These are phyloP conservation scores for Uromyces viciae-fabae DNA, from an alignment of 1,284 basidiomycete species.

Conservation along the genomic window DNA sequence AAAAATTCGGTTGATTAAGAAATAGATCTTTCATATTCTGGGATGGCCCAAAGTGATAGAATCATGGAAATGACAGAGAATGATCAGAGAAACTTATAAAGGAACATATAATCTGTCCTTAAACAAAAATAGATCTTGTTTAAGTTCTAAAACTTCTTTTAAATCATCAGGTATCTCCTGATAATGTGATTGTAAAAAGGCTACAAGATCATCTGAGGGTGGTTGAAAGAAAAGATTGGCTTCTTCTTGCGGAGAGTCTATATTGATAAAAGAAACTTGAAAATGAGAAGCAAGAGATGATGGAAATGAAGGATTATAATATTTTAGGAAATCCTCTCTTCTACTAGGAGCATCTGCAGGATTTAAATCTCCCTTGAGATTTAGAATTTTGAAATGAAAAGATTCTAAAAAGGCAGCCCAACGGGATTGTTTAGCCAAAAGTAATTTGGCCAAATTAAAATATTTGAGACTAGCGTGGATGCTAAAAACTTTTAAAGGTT, in stretches of 20 bases:
- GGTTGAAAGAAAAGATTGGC: too few relatives aligned
- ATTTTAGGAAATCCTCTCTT: background rate
- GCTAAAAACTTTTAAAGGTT: background rate
- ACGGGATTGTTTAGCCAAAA: background rate
- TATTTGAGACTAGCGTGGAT: constrained; percentile 18
- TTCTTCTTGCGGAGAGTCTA: too few relatives aligned
- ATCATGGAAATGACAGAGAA: background rate
- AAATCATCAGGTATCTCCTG: too few relatives aligned
- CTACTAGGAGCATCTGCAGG: background rate
- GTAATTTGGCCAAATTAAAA: background rate
- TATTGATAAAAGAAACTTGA: too few relatives aligned
- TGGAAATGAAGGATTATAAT: too few relatives aligned
- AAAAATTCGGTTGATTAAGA: background rate
- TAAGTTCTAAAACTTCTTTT: too few relatives aligned
- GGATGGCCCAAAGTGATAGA: background rate
- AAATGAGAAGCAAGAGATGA: too few relatives aligned
- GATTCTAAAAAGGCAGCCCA: background rate
- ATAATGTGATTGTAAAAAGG: too few relatives aligned
- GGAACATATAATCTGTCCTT: too few relatives aligned
- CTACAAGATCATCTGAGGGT: too few relatives aligned
- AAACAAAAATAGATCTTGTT: too few relatives aligned
- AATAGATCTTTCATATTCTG: background rate
- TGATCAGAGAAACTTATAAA: background rate
- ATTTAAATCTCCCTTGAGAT: background rate
- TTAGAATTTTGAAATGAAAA: constrained; percentile 8